phyloP scores from a whole-genome alignment of 352 stramenopile genomes.

The Pythium sukuiense region DNA sequence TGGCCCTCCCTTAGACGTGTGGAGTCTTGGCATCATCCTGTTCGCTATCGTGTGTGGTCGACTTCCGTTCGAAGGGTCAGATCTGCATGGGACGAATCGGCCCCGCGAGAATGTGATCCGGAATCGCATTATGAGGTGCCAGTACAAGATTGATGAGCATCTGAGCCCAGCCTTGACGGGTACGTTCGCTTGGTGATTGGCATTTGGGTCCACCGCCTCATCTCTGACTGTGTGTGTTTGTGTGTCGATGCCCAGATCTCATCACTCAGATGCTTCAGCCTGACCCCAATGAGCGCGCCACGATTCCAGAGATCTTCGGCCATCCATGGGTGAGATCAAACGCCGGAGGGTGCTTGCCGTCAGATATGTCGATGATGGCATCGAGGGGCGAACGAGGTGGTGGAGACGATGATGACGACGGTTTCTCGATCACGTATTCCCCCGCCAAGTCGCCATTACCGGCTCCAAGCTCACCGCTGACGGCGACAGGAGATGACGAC shows the following conservation, averaged over 20 bases:
- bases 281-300: constrained; percentile 76
- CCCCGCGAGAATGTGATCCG: constrained; percentile 82
- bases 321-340: constrained; percentile 77
- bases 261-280: constrained; percentile 77
- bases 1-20: constrained; percentile 88
- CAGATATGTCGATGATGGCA: constrained; percentile 26
- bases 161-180: constrained; percentile 62
- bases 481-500: constrained; percentile 34
- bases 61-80: constrained; percentile 79
- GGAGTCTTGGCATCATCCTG: constrained; percentile 88
- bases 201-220: neutral
- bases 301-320: constrained; percentile 85
- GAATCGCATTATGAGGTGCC: constrained; percentile 81
- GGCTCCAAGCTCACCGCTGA: constrained; percentile 25
- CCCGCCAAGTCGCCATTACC: constrained; percentile 30
- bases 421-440: constrained; percentile 54
- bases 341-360: constrained; percentile 36
- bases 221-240: neutral
- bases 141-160: constrained; percentile 81
- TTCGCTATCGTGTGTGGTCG: constrained; percentile 85
- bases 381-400: constrained; percentile 26
- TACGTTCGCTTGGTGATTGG: constrained; percentile 15
- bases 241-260: constrained; percentile 43
- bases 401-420: constrained; percentile 47
- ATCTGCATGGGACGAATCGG: constrained; percentile 75